These are phyloP conservation scores for Perkinsus marinus DNA, from an alignment of 169 alveolate genomes.

Conservation along the genomic window DNA sequence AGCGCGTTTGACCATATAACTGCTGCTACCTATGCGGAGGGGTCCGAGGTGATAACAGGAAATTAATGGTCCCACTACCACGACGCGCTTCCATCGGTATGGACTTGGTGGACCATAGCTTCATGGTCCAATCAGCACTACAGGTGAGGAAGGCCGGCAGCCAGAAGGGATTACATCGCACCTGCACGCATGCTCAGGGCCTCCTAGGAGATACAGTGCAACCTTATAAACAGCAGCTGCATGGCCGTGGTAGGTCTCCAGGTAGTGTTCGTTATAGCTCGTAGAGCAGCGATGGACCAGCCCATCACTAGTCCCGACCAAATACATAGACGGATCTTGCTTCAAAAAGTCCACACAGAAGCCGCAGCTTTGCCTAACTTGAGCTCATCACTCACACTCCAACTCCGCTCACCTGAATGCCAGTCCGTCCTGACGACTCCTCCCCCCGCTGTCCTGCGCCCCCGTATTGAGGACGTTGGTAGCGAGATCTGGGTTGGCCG, in stretches of 20 bases:
- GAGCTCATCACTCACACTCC: conserved; percentile 19
- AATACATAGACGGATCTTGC: conserved; percentile 57
- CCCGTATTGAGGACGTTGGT: conserved; percentile 8
- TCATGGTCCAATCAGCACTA: conserved; percentile 81
- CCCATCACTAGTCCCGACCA: conserved; percentile 78
- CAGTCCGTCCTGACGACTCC: not conserved
- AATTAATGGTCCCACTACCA: not conserved
- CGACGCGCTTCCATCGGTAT: conserved; percentile 25
- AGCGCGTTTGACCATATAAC: not conserved
- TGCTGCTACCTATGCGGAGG: not conserved
- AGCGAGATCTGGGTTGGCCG: conserved; percentile 23
- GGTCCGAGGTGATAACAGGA: not conserved
- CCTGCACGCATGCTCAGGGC: not conserved
- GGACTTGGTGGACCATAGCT: conserved; percentile 67
- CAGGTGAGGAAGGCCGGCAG: conserved; percentile 56
- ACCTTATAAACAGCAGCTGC: conserved; percentile 76
- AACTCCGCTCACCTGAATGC: not conserved
- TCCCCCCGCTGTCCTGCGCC: conserved; percentile 25
- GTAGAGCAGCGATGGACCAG: conserved; percentile 73
- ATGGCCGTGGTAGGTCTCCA: conserved; percentile 76
- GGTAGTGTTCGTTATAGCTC: conserved; percentile 70
- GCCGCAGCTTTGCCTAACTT: conserved; percentile 76
- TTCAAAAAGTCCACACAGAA: conserved; percentile 62
- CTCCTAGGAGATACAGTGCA: not conserved
- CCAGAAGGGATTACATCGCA: conserved; percentile 63